Evolutionary conservation across 768 basidiomycete genomes (phyloP), one percentile per base, ranked within the genome.

Genomic region (Russula emetica): DNA sequence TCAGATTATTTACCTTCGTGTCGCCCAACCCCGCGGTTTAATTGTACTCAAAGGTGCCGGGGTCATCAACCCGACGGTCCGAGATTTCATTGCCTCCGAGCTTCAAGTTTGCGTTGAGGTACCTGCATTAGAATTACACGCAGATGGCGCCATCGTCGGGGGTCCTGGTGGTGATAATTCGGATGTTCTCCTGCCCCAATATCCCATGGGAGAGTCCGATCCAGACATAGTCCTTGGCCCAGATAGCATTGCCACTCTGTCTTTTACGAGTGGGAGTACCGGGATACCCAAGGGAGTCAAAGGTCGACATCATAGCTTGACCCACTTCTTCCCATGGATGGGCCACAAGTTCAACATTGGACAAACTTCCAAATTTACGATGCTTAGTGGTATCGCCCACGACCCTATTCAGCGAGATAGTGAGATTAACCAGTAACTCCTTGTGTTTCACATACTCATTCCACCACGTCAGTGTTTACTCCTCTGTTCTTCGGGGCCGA

Each of bases 251-350:
- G 97, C 91, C 0, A 99, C 97, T 0, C 77, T 99, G 28, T 94
- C 92, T 1, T 99, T 99, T 77, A 99, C 97, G 1, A 94, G 90
- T 69, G 97, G 97, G 58, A 94, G 92, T 70, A 99, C 97, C 0
- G 96, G 97, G 32, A 94, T 98, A 52, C 97, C 97, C 0, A 98
- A 99, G 77, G 96, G 96, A n/a, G 96, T 99, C 22, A 84, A 83
- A 65, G 97, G 97, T 0, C 79, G 97, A 51, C 97, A 99, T 74
- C 98, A 90, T 76, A 93, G 90, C 68, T 77, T 99, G 68, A 99
- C 97, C 0, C 97, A 98, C 73, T 99, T 98, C 82, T 98, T 98
- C 84, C 95, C 95, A 2, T 99, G 97, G 97, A 98, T 99, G 97
- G 88, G 89, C 24, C 77, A 92, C 72, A 77, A 86, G 34, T 99